phyloP scores from a whole-genome alignment of 768 basidiomycete species.

The Lactarius trivialis region DNA sequence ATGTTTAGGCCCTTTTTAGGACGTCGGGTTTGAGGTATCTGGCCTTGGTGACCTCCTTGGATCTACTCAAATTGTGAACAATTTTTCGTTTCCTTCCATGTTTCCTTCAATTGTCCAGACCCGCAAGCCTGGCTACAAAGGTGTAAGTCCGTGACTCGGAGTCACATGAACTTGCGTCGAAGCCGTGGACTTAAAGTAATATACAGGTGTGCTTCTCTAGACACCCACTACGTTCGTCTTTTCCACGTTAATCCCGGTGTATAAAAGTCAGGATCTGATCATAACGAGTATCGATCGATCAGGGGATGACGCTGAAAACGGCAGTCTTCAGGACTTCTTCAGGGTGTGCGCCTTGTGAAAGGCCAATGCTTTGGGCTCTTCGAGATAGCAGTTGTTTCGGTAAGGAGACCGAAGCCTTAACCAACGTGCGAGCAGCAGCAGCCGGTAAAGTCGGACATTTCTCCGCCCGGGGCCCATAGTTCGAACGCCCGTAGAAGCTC shows the following conservation, averaged over 20 bases:
- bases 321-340: not conserved
- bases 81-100: not conserved
- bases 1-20: not conserved
- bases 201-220: not conserved
- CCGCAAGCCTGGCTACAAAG: not conserved
- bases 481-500: not conserved
- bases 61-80: not conserved
- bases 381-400: not conserved
- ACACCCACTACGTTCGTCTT: not conserved
- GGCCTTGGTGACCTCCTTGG: not conserved
- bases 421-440: not conserved
- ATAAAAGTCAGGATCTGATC: not conserved
- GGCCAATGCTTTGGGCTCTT: not conserved
- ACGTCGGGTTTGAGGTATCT: not conserved
- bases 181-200: not conserved
- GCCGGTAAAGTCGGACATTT: not conserved
- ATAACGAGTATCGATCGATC: conserved; percentile 5
- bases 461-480: not conserved
- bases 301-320: not conserved
- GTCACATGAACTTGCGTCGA: conserved; percentile 4
- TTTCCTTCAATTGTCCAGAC: not conserved
- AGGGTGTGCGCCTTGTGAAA: not conserved
- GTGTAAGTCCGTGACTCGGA: not conserved
- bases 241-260: not conserved
- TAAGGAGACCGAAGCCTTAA: not conserved